Percentiles rank a stretch among this genome's conserved stretches.
phyloP scores from a whole-genome alignment of 2,329 filamentous ascomycete species.

The Fusarium sambucinum region DNA sequence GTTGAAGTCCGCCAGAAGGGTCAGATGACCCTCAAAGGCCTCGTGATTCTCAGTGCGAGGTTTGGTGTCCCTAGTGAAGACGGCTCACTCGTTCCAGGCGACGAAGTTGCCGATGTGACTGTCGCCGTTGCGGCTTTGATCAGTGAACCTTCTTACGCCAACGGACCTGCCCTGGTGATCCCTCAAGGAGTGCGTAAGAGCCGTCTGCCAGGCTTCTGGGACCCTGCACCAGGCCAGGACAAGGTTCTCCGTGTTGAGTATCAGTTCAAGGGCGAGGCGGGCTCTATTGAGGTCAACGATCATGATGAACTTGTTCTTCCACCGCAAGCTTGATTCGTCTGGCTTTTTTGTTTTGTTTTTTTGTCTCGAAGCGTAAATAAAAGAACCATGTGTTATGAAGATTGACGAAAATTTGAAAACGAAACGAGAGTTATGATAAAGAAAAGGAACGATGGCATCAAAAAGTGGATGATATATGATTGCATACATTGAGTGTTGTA shows the following conservation, averaged over 20 bases:
- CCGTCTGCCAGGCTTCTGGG: conserved; percentile 64
- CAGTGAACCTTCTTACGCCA: conserved; percentile 44
- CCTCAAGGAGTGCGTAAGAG: conserved; percentile 58
- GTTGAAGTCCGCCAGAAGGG: conserved; percentile 56
- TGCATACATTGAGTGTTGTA: conserved; percentile 5
- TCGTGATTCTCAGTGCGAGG: conserved; percentile 64
- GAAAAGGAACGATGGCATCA: not conserved
- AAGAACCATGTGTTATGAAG: conserved; percentile 22
- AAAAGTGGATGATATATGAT: not conserved
- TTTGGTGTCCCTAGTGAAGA: conserved; percentile 57
- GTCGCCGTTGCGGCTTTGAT: conserved; percentile 62
- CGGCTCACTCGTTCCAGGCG: conserved; percentile 49
- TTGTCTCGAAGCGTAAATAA: conserved; percentile 3
- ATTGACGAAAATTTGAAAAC: not conserved
- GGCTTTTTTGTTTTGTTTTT: not conserved
- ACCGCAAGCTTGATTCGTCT: conserved; percentile 14
- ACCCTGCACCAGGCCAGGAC: conserved; percentile 58
- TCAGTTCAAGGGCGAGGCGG: conserved; percentile 54
- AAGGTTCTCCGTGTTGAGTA: conserved; percentile 63
- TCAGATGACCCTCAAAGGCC: conserved; percentile 52
- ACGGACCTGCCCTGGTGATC: conserved; percentile 52
- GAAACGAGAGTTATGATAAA: not conserved
- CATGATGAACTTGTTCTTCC: conserved; percentile 46
- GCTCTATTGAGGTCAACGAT: conserved; percentile 38
- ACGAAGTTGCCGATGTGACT: conserved; percentile 64